Base-by-base conservation (phyloP, 2,329 filamentous ascomycete species). In the Fusarium brevicatenulatum region DNA sequence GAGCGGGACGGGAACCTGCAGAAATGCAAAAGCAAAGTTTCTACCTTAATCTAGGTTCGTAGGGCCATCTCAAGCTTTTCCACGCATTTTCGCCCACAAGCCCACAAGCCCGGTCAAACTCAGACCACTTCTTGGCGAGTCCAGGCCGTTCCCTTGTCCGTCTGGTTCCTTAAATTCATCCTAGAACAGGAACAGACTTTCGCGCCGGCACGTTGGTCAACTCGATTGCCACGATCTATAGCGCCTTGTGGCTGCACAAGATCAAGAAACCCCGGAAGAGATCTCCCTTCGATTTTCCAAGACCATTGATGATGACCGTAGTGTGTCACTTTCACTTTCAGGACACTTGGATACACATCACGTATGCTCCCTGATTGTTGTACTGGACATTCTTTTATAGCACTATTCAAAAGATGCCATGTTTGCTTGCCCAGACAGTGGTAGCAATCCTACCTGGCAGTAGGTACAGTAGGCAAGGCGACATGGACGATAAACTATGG, bases 1-100 rank as follows among this genome's bases (percentile, higher is more conserved):
- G 39, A 7, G 39, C 71, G 39, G 39, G 39, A 40, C 39, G 71
- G 71, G 71, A 72, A 74, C 67, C 46, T 74, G 67, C 71, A 73
- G 71, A 71, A 63, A 63, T 25, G 55, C 19, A 61, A 54, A 70
- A 36, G 44, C 50, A 58, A 70, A 60, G 44, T 56, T 63, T 43
- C 23, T 53, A 47, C 37, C 50, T 54, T 54, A 42, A n/a, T 42
- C 23, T 54, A 40, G 34, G 50, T 59, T 49, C 30, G 44, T 30
- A 40, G 63, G 55, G 34, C 50, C 55, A 60, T 58, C 55, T 67
- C 56, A 62, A 69, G 47, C 69, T 66, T 66, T 72, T 44, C 39
- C 19, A 37, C n/a, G 49, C 58, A 49, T 58, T 58, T 62, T 43
- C 55, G 46, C 64, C 70, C 67, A 68, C 64, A 55, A 71, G 67